Evolutionary conservation across 345 rosid genomes (phyloP).

Genomic region (Bruguiera sexangula): DNA sequence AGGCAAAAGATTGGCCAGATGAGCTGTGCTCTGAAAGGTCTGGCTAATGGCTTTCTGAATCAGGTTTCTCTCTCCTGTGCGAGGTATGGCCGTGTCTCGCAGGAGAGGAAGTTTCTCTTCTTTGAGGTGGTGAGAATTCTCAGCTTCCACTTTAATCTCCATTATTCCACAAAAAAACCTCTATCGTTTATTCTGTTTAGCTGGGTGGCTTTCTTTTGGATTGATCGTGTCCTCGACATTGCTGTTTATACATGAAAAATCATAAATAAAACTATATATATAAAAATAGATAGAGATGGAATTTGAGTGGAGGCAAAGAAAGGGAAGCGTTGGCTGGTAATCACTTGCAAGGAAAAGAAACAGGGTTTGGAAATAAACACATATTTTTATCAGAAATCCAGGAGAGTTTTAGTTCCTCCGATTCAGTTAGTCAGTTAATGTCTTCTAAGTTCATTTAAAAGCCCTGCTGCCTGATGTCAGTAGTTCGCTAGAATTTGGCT

Average conservation of each 20-base stretch:
- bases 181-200: background rate
- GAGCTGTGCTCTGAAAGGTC: constrained; percentile 83
- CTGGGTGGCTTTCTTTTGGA: background rate
- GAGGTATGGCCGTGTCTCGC: constrained; percentile 30
- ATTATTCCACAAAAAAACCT: constrained; percentile 11
- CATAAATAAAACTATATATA: too few relatives aligned
- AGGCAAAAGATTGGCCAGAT: constrained; percentile 83
- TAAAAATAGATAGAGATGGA: background rate
- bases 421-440: background rate
- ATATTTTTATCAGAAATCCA: background rate
- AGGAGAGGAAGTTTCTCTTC: constrained; percentile 51
- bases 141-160: constrained; percentile 46
- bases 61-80: constrained; percentile 40
- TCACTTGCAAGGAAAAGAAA: constrained; percentile 68
- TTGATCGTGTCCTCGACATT: background rate
- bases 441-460: background rate
- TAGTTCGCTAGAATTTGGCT: too few relatives aligned
- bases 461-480: background rate
- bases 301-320: constrained; percentile 39
- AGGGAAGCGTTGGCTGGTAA: constrained; percentile 17
- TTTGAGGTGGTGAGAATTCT: constrained; percentile 7
- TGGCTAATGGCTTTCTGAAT: constrained; percentile 75
- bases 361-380: constrained; percentile 9
- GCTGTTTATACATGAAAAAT: background rate
- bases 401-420: background rate